Conservation (phyloP, 2,329 filamentous ascomycete species). For the Aspergillus sp. region DNA sequence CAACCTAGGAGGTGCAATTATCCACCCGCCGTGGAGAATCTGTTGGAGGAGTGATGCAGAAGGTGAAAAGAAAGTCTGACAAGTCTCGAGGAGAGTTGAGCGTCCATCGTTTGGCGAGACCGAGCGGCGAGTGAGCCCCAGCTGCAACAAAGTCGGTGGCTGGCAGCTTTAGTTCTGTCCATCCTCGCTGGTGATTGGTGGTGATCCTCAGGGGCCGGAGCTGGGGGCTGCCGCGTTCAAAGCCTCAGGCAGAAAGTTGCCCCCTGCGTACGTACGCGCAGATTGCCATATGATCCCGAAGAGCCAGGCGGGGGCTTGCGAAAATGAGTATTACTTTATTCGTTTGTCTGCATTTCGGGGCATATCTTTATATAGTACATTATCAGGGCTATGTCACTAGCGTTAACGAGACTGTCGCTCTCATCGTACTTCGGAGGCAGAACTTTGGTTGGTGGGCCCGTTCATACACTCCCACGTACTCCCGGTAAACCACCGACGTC, state of each 20-base stretch:
- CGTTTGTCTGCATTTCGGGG: too few species aligned
- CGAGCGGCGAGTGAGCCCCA: background rate
- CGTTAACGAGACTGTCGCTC: too few species aligned
- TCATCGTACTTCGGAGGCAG: too few species aligned
- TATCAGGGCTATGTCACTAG: too few species aligned
- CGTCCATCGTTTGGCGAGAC: conserved; percentile 4
- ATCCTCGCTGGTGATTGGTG: conserved; percentile 13
- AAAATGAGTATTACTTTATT: too few species aligned
- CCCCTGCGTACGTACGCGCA: background rate
- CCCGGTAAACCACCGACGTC: too few species aligned
- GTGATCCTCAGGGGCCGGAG: conserved; percentile 17
- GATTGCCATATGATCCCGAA: background rate
- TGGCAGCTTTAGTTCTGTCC: conserved; percentile 13
- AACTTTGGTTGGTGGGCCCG: too few species aligned
- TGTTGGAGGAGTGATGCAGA: background rate
- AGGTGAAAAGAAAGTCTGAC: conserved; percentile 3
- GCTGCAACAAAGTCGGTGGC: conserved; percentile 22
- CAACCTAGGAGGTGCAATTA: conserved; percentile 4
- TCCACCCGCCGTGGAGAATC: background rate
- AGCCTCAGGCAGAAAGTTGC: conserved; percentile 8
- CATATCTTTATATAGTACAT: too few species aligned
- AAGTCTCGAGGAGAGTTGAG: background rate
- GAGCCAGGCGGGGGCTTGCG: background rate
- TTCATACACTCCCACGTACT: too few species aligned
- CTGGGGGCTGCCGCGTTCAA: background rate